phyloP scores from a whole-genome alignment of 2,329 filamentous ascomycete species.

The Penicillium sumatraense region DNA sequence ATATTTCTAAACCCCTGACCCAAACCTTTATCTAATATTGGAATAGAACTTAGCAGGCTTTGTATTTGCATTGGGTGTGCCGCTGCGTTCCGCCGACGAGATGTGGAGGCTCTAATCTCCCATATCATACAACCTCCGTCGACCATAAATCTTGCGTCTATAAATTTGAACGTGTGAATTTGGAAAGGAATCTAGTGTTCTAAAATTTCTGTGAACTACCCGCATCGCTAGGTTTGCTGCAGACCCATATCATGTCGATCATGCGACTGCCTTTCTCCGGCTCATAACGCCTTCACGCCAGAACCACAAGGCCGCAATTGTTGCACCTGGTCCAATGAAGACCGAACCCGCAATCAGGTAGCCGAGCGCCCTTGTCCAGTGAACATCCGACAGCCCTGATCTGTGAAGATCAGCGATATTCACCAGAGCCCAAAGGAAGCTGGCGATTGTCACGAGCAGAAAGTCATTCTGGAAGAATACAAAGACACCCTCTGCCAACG shows the following conservation, averaged over 20 bases:
- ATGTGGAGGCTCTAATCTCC: slow-evolving; percentile 18
- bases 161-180: background rate
- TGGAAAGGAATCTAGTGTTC: too few species aligned
- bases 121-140: slow-evolving; percentile 1
- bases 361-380: background rate
- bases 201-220: too few species aligned
- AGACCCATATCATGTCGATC: too few species aligned
- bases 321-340: slow-evolving; percentile 26
- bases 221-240: too few species aligned
- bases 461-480: slow-evolving; percentile 32
- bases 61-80: slow-evolving; percentile 19
- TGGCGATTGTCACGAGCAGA: slow-evolving; percentile 21
- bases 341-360: slow-evolving; percentile 14
- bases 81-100: slow-evolving; percentile 19
- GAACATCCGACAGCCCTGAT: slow-evolving; percentile 18
- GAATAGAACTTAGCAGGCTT: slow-evolving; percentile 8
- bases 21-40: background rate
- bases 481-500: slow-evolving; percentile 24
- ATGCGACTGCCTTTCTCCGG: slow-evolving; percentile 1
- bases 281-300: slow-evolving; percentile 25
- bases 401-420: slow-evolving; percentile 28
- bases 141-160: background rate
- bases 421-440: slow-evolving; percentile 23
- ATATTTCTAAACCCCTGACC: background rate
- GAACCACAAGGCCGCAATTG: slow-evolving; percentile 25